Conservation (phyloP, 768 basidiomycete species). For the Boletus sp. region DNA sequence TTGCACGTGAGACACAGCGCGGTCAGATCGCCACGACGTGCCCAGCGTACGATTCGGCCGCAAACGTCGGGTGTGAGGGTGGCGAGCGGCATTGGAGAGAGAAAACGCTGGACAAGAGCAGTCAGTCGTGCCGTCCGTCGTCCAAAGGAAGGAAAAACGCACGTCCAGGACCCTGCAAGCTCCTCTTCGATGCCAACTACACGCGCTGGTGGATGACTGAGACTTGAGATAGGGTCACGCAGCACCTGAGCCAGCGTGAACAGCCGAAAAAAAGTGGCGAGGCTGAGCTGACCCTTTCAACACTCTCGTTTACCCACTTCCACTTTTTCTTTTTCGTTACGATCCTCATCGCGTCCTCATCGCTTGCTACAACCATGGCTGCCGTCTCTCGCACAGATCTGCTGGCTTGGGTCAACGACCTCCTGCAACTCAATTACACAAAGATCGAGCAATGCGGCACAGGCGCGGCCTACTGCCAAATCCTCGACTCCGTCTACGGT, state of each 20-base stretch:
- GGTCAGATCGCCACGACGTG: slow-evolving; percentile 36
- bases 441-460: slow-evolving; percentile 91
- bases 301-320: background rate
- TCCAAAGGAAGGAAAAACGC: background rate
- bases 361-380: slow-evolving; percentile 40
- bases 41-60: slow-evolving; percentile 38
- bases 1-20: slow-evolving; percentile 46
- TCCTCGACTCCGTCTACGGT: slow-evolving; percentile 95
- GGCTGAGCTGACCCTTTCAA: background rate
- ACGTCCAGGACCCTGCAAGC: background rate
- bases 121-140: background rate
- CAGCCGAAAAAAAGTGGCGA: slow-evolving; percentile 10
- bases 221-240: background rate
- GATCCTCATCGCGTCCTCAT: slow-evolving; percentile 5
- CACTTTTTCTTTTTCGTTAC: slow-evolving; percentile 4
- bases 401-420: slow-evolving; percentile 89
- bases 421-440: slow-evolving; percentile 86
- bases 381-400: slow-evolving; percentile 81
- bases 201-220: background rate
- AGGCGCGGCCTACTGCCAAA: slow-evolving; percentile 91
- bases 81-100: slow-evolving; percentile 13
- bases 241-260: background rate
- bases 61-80: slow-evolving; percentile 43
- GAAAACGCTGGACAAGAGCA: background rate
- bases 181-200: background rate